Base-by-base conservation (phyloP, 75 land plant genomes). In the Pinus tabuliformis region DNA sequence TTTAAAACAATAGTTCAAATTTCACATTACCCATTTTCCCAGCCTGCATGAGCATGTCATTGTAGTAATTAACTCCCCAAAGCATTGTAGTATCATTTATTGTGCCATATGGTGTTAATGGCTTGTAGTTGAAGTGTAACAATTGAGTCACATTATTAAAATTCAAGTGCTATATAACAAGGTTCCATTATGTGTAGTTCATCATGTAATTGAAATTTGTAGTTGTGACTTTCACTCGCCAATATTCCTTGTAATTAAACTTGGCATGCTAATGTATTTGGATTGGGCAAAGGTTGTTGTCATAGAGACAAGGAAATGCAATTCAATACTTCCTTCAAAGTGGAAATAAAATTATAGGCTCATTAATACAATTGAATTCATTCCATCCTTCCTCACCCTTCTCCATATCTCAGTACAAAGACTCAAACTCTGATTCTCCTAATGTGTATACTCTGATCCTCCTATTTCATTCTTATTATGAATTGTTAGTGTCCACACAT, bases 251-350 rank as follows among this genome's bases (percentile, higher is more conserved):
- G 81, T 91, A 91, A 82, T 91, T 91, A 58, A 79, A 33, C 75
- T 88, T 91, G 6, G 88, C 86, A 73, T 91, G 93, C 93, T 91
- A 91, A 62, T 91, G 93, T 13, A 91, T 79, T n/a, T 87, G 42
- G 16, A 89, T 70, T 1, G 93, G 93, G 80, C 93, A 91, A n/a
- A n/a, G n/a, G n/a, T n/a, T n/a, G n/a, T n/a, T n/a, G n/a, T n/a
- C n/a, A n/a, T n/a, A n/a, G n/a, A n/a, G n/a, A n/a, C n/a, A n/a
- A n/a, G n/a, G n/a, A n/a, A n/a, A n/a, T n/a, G n/a, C n/a, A n/a
- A n/a, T n/a, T n/a, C n/a, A n/a, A n/a, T n/a, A n/a, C n/a, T n/a
- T n/a, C n/a, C n/a, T n/a, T n/a, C n/a, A n/a, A n/a, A n/a, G n/a
- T n/a, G n/a, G n/a, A n/a, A n/a, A n/a, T n/a, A n/a, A n/a, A n/a